Evolutionary conservation across 2,329 filamentous ascomycete genomes (phyloP), one percentile per base, ranked within the genome.

Genomic region (Tolypocladium paradoxum): DNA sequence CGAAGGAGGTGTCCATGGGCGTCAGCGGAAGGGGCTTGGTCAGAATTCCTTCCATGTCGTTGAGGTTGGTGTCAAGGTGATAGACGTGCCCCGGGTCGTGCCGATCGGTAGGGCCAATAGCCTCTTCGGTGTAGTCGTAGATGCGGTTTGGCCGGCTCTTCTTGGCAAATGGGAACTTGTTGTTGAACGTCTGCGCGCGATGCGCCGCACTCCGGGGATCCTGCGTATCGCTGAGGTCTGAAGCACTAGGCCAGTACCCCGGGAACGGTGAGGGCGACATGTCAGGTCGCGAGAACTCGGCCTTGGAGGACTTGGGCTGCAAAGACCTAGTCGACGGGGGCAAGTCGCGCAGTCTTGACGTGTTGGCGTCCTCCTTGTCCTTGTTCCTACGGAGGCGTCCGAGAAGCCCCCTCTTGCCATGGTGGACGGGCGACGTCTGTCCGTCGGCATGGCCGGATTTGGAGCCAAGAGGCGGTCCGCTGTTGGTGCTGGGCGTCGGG

Each of bases 1-100:
- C 69, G 53, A 77, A 76, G 57, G 73, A 69, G 59, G 76, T 76
- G 56, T 82, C 84, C 60, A 89, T 83, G 2, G 88, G 87, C 1
- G 88, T 87, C 63, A 90, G 74, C 0, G 85, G 82, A 20, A 79
- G 78, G 4, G 82, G 83, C 57, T 84, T 82, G 50, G 84, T 84
- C 55, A 97, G 73, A 58, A 97, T 96, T 24, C 90, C 93, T 62
- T 91, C 87, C 89, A 99, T 93, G 61, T 96, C 83, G 53, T 83
- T 83, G 48, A 97, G 78, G 65, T 97, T 87, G 2, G 89, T 95
- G 67, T 97, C 92, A 29, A 97, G 80, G 62, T 81, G 81, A 70
- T 86, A 95, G 47, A 90, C 69, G 14, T 79, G 80, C 43, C 79
- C 79, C 43, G 79, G 77, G 51, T 78, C 76, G 43, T 76, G 72